Base-by-base conservation (phyloP, 1,284 basidiomycete species). In the Cutaneotrichosporon arboriforme region DNA sequence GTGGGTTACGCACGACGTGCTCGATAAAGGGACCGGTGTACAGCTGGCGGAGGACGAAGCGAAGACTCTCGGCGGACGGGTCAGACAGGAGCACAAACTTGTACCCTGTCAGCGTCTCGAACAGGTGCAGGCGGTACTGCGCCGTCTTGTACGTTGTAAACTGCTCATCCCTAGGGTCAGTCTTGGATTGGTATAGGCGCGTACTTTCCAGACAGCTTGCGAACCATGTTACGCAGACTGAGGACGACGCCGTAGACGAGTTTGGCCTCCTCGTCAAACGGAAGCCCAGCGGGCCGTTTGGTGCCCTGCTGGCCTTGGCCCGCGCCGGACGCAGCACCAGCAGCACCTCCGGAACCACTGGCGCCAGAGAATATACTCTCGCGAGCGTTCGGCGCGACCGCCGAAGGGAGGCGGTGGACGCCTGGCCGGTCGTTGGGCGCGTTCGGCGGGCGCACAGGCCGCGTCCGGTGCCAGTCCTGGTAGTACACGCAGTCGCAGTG, bases 201-300 rank as follows among this genome's bases (percentile, higher is more conserved):
- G 66, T 66, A 90, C 90, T 84, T 82, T 64, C 86, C 86, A 17
- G 90, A 88, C 13, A 99, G 74, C 76, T 96, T 97, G 78, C 87
- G 93, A 68, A 93, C 81, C 90, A 98, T 93, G 73, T 92, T 94
- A 51, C 91, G 78, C 60, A 98, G 73, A 8, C 90, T 94, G 50
- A 97, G 79, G 17, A 98, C 81, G 41, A 98, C 88, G 55, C 96
- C 96, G 69, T 97, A 98, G 0, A 98, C 92, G 50, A 98, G 81
- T 74, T 99, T 99, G 2, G 88, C 86, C 74, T 99, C 93, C 75
- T 99, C 94, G 68, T 98, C 93, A 62, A 99, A 97, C 4, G 93
- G 81, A 21, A 97, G 77, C 12, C 49, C 60, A 60, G 12, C 49
- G 49, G 20, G 35, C n/a, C 26, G 35, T 22, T 49, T 49, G n/a